phyloP scores from a whole-genome alignment of 192 early-diverging fungal species.

The Lunasporangiospora selenospora region DNA sequence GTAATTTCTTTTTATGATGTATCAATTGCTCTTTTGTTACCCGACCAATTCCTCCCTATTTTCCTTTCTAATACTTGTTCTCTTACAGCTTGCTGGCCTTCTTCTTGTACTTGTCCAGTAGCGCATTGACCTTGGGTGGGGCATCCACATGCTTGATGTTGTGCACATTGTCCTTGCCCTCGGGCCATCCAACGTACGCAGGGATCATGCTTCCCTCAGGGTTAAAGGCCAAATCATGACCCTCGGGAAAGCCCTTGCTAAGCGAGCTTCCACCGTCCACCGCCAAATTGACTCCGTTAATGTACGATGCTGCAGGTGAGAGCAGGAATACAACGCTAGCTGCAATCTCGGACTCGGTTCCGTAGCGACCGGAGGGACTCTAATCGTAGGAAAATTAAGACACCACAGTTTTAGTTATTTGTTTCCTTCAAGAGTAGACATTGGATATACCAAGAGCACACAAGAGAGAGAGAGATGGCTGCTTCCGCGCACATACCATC shows the following conservation, averaged over 20 bases:
- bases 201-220: conserved; percentile 43
- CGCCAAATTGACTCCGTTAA: conserved; percentile 51
- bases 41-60: too few relatives aligned
- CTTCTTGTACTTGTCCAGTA: conserved; percentile 44
- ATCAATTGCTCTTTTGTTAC: too few relatives aligned
- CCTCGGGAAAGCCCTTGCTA: conserved; percentile 48
- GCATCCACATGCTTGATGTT: conserved; percentile 46
- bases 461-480: too few relatives aligned
- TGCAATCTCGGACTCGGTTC: conserved; percentile 60
- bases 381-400: neutral
- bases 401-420: too few relatives aligned
- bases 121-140: conserved; percentile 31
- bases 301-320: conserved; percentile 54
- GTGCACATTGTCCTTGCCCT: conserved; percentile 45
- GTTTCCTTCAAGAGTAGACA: too few relatives aligned
- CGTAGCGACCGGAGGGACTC: conserved; percentile 56
- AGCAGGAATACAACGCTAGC: conserved; percentile 58
- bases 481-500: conserved; percentile 29
- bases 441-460: too few relatives aligned
- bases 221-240: conserved; percentile 39
- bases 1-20: too few relatives aligned
- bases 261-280: conserved; percentile 46
- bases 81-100: conserved; percentile 43
- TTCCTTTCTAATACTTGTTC: too few relatives aligned
- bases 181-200: conserved; percentile 46